Evolutionary conservation across 148 eudicot species (phyloP).

Genomic region (Cornus kousa): DNA sequence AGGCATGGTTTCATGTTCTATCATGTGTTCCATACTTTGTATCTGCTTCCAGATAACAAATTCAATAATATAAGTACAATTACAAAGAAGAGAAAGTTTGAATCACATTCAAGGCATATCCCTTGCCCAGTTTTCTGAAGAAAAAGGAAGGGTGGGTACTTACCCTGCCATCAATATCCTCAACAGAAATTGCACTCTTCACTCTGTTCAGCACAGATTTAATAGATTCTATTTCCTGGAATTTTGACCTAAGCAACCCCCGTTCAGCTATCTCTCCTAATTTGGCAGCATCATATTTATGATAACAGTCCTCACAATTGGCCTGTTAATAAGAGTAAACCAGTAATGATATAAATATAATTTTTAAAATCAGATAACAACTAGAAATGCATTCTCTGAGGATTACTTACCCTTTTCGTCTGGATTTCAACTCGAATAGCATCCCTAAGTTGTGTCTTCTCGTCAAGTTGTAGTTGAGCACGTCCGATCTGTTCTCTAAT

Average conservation of each 20-base stretch:
- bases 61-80: slow-evolving; percentile 4
- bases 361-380: slow-evolving; percentile 6
- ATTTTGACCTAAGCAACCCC: slow-evolving; percentile 48
- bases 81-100: background rate
- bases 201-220: slow-evolving; percentile 59
- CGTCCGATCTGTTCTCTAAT: slow-evolving; percentile 52
- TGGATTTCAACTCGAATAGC: slow-evolving; percentile 45
- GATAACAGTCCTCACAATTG: slow-evolving; percentile 29
- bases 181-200: slow-evolving; percentile 72
- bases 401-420: slow-evolving; percentile 47
- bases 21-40: slow-evolving; percentile 55
- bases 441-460: slow-evolving; percentile 66
- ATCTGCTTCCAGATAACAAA: slow-evolving; percentile 45
- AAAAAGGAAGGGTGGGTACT: slow-evolving; percentile 13
- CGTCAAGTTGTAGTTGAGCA: slow-evolving; percentile 48
- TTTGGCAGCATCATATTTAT: slow-evolving; percentile 43
- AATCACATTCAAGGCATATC: background rate
- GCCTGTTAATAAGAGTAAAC: slow-evolving; percentile 44
- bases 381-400: background rate
- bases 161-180: slow-evolving; percentile 70
- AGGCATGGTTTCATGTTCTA: slow-evolving; percentile 77
- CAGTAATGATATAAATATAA: slow-evolving; percentile 4
- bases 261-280: slow-evolving; percentile 59
- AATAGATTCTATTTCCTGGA: slow-evolving; percentile 69
- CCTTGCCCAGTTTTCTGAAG: background rate